Base-by-base conservation (phyloP, 1,284 basidiomycete species). In the Moesziomyces sp. region DNA sequence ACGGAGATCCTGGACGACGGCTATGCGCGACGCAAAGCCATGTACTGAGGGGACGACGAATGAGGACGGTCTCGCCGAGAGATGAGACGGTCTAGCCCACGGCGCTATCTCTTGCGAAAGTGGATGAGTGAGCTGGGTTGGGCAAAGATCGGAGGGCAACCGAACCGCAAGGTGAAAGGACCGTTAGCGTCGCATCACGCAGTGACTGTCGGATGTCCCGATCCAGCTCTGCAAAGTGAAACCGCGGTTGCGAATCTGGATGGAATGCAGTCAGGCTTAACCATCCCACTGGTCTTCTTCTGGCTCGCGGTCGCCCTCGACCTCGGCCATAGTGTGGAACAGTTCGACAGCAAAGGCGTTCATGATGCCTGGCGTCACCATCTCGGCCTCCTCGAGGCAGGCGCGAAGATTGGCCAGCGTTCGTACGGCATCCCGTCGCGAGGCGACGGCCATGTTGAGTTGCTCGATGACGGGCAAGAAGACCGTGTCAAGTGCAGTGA, bases 341-440 rank as follows among this genome's bases (percentile, higher is more conserved):
- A 81, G 47, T 52, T 81, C 79, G n/a, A 76, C 71, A 4, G 78
- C 78, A 63, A 81, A 78, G 7, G 79, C 79, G 49, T 80, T 79
- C 74, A 76, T 78, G 43, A 81, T 70, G 28, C 79, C 79, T 1
- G 78, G 76, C 18, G 78, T 80, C n/a, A 79, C 67, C 50, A 60
- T 51, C 58, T 81, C 79, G 11, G 76, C 78, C 44, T 78, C 61
- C 46, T 74, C 67, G 19, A 81, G 43, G 21, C 76, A 72, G 21
- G 46, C 47, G 4, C 78, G 55, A 16, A 81, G 58, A 19, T 68
- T 68, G 23, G 60, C 53, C 52, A 81, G 55, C 23, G 79, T 74
- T 1, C 66, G 62, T 7, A 79, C 72, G 8, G 78, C 78, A 23
- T 78, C 76, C n/a, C 68, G 53, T 21, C 72, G 60, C 35, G 72